A percentile compares a stretch with the other conserved stretches of the same genome.
These are phyloP conservation scores for Erysimum cheiranthoides DNA, from an alignment of 345 rosid genomes.

Conservation along the genomic window DNA sequence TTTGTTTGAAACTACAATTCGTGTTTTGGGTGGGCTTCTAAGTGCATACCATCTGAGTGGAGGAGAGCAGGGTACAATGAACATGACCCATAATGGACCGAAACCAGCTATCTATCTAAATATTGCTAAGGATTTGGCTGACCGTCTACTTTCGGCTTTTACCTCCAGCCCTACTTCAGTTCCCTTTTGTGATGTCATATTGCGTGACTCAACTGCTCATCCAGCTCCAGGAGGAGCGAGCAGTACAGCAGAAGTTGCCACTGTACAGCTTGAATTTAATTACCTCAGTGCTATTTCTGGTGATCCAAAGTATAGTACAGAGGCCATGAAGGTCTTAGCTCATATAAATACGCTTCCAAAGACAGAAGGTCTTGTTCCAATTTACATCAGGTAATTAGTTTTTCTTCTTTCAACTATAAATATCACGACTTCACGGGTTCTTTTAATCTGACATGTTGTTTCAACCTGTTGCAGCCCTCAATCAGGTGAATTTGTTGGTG, in stretches of 20 bases:
- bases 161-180: constrained; percentile 81
- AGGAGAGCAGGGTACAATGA: constrained; percentile 60
- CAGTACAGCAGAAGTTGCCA: constrained; percentile 92
- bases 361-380: constrained; percentile 92
- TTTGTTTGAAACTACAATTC: constrained; percentile 96
- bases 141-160: constrained; percentile 85
- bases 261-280: constrained; percentile 95
- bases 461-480: constrained; percentile 66
- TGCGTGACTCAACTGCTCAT: constrained; percentile 78
- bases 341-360: constrained; percentile 87
- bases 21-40: constrained; percentile 94
- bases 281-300: constrained; percentile 90
- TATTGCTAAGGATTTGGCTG: constrained; percentile 82
- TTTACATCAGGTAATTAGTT: constrained; percentile 74
- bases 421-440: background rate
- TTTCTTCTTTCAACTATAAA: constrained; percentile 6
- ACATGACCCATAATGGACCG: constrained; percentile 58
- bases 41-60: constrained; percentile 98
- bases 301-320: constrained; percentile 79
- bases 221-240: constrained; percentile 90
- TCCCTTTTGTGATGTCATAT: constrained; percentile 83
- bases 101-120: constrained; percentile 78
- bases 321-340: constrained; percentile 93
- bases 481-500: constrained; percentile 84
- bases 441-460: constrained; percentile 38